A percentile compares a stretch with the other conserved stretches of the same genome.
These are phyloP conservation scores for Verticillium alfalfae DNA, from an alignment of 2,329 filamentous ascomycete species.

Conservation along the genomic window DNA sequence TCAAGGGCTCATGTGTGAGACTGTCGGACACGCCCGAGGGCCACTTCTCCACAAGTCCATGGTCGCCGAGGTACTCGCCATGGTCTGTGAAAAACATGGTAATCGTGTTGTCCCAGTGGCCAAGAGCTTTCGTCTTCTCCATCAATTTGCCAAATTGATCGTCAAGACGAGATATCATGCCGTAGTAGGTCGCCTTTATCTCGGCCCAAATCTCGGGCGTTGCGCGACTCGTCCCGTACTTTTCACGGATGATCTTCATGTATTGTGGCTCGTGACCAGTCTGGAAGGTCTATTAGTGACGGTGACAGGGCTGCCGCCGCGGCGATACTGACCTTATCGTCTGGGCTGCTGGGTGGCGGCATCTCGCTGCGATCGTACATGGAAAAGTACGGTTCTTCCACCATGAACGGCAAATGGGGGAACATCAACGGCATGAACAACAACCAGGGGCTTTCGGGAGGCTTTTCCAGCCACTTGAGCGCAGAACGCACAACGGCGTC, in stretches of 20 bases:
- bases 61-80: slow-evolving; percentile 40
- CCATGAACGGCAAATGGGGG: slow-evolving; percentile 39
- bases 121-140: slow-evolving; percentile 22
- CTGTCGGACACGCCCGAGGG: slow-evolving; percentile 35
- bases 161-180: slow-evolving; percentile 39
- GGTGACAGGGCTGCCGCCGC: not conserved
- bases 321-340: slow-evolving; percentile 4
- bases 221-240: slow-evolving; percentile 30
- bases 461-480: slow-evolving; percentile 34
- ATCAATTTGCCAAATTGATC: slow-evolving; percentile 38
- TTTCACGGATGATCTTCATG: slow-evolving; percentile 29
- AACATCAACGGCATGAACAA: slow-evolving; percentile 36
- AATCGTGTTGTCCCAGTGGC: slow-evolving; percentile 29
- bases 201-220: slow-evolving; percentile 36
- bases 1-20: slow-evolving; percentile 35
- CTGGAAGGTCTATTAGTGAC: slow-evolving; percentile 8
- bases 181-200: slow-evolving; percentile 38
- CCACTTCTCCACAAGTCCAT: slow-evolving; percentile 44
- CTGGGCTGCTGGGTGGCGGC: slow-evolving; percentile 1
- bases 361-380: slow-evolving; percentile 31
- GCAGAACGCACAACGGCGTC: slow-evolving; percentile 34
- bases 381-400: slow-evolving; percentile 41
- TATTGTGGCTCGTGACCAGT: slow-evolving; percentile 37
- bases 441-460: slow-evolving; percentile 33
- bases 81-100: slow-evolving; percentile 40